These are phyloP conservation scores for Gardenia jasminoides DNA, from an alignment of 257 asterid genomes.

Conservation along the genomic window DNA sequence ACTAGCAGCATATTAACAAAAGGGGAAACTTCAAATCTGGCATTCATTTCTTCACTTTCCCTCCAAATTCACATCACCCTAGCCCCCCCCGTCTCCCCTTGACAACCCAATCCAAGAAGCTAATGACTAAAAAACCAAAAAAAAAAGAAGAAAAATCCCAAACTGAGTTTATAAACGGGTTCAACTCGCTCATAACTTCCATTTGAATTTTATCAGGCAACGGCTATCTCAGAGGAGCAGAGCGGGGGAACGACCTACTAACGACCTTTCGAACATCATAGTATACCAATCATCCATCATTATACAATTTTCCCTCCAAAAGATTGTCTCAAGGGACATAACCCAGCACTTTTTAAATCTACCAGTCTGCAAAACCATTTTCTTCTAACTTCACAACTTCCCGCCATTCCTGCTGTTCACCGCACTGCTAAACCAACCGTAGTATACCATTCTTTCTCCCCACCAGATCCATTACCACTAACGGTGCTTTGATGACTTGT, in stretches of 20 bases:
- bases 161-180: conserved; percentile 47
- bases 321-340: conserved; percentile 21
- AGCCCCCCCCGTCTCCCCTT: conserved; percentile 6
- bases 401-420: conserved; percentile 19
- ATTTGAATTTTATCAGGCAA: conserved; percentile 35
- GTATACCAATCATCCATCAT: conserved; percentile 19
- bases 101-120: background rate
- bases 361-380: conserved; percentile 27
- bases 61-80: conserved; percentile 18
- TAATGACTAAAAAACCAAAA: background rate
- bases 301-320: conserved; percentile 70
- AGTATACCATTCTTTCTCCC: background rate
- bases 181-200: conserved; percentile 33
- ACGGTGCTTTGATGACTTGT: conserved; percentile 43
- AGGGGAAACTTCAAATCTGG: background rate
- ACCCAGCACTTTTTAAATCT: background rate
- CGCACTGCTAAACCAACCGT: background rate
- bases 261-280: conserved; percentile 76
- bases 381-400: conserved; percentile 5
- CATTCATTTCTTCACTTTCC: conserved; percentile 8
- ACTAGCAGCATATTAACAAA: background rate
- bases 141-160: background rate
- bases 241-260: conserved; percentile 38
- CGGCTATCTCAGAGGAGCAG: conserved; percentile 31
- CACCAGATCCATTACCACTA: conserved; percentile 33